Percentiles rank a stretch among this genome's conserved stretches.
phyloP scores from a whole-genome alignment of 441 rosid species.

The Dalechampia spathulata region DNA sequence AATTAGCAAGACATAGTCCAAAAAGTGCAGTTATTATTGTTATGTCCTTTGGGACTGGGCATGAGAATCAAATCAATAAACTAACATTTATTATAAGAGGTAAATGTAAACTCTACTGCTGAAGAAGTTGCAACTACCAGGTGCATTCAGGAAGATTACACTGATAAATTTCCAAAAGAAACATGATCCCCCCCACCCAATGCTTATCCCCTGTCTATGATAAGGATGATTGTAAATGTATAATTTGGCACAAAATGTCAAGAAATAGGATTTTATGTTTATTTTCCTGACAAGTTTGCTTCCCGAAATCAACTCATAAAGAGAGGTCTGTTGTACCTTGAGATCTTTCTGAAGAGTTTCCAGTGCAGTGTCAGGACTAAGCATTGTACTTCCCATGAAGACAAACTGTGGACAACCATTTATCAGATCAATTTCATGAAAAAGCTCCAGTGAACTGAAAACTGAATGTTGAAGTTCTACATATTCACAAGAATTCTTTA shows the following conservation, averaged over 20 bases:
- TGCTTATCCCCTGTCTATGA: neutral
- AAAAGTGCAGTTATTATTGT: neutral
- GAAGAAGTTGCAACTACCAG: neutral
- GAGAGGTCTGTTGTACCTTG: conserved; percentile 27
- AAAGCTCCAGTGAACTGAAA: conserved; percentile 8
- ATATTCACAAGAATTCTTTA: conserved; percentile 10
- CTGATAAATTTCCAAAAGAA: neutral
- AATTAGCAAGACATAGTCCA: neutral
- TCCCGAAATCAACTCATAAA: neutral
- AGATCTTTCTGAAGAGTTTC: conserved; percentile 34
- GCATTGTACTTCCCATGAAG: conserved; percentile 39
- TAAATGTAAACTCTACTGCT: neutral
- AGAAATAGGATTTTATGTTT: neutral
- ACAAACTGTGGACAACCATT: conserved; percentile 35
- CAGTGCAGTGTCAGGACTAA: conserved; percentile 24
- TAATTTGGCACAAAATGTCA: neutral
- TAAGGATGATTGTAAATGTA: neutral
- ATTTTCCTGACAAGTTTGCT: neutral
- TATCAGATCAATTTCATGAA: conserved; percentile 1
- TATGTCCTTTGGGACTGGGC: neutral
- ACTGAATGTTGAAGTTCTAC: neutral
- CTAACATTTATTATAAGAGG: neutral
- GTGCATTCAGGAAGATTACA: neutral
- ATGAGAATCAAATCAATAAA: no score
- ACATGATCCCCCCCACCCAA: neutral